These are phyloP conservation scores for Zasmidium citrigriseum DNA, from an alignment of 2,329 filamentous ascomycete genomes.

Conservation along the genomic window DNA sequence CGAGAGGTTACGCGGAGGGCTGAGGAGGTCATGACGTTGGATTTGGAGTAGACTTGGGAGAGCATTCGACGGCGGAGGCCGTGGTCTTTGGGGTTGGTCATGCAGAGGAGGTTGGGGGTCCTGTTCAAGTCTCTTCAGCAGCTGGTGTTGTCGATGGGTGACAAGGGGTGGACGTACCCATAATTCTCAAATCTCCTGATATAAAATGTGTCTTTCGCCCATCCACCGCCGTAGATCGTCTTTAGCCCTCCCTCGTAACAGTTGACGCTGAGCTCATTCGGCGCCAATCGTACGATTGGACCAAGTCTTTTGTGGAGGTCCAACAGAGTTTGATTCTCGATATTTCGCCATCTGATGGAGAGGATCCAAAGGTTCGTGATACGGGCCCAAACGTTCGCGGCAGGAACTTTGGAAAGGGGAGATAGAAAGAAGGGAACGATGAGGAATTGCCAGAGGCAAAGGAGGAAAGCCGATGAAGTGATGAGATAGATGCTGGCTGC, in stretches of 20 bases:
- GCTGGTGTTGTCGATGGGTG: neutral
- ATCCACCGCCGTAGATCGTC: slow-evolving; percentile 67
- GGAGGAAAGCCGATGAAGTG: neutral
- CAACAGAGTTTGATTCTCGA: slow-evolving; percentile 3
- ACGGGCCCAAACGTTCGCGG: neutral
- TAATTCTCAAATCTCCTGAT: slow-evolving; percentile 67
- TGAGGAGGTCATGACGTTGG: slow-evolving; percentile 59
- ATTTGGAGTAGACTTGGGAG: slow-evolving; percentile 77
- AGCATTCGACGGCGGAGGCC: slow-evolving; percentile 71
- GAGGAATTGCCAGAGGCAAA: neutral
- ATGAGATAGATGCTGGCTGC: neutral
- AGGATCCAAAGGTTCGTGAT: slow-evolving; percentile 3
- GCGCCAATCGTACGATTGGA: slow-evolving; percentile 62
- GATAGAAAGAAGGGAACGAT: neutral
- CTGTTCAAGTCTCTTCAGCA: neutral
- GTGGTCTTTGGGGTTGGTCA: slow-evolving; percentile 61
- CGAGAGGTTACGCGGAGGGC: slow-evolving; percentile 59
- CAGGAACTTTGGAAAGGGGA: neutral
- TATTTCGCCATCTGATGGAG: neutral
- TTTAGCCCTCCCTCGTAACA: slow-evolving; percentile 63
- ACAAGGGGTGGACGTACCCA: slow-evolving; percentile 31
- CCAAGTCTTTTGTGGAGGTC: slow-evolving; percentile 53
- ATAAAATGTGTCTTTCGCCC: slow-evolving; percentile 73
- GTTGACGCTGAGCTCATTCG: slow-evolving; percentile 67
- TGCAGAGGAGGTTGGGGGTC: slow-evolving; percentile 67